Evolutionary conservation across 2,329 filamentous ascomycete species (phyloP).

Genomic region (Talaromyces marneffei): DNA sequence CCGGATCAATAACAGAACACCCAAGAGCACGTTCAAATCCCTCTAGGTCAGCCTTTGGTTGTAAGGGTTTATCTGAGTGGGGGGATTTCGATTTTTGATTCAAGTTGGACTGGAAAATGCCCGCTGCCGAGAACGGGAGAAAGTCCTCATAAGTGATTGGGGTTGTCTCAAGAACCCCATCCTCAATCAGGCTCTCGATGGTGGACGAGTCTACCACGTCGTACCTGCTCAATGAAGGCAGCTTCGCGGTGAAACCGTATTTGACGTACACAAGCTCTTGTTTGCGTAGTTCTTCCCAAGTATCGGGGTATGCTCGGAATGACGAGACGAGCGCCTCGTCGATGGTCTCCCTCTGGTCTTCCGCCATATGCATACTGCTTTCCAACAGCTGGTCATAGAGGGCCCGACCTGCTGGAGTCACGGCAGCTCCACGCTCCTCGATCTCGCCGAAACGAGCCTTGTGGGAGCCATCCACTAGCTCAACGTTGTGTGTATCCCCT

Average conservation of each 20-base stretch:
- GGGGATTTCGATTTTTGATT: not conserved
- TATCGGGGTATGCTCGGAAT: constrained; percentile 41
- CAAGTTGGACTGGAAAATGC: constrained; percentile 48
- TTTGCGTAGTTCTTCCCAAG: constrained; percentile 32
- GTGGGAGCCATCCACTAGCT: constrained; percentile 35
- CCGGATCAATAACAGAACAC: not conserved
- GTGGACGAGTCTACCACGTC: not conserved
- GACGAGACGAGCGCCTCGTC: constrained; percentile 21
- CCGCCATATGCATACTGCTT: constrained; percentile 18
- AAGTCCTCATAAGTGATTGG: constrained; percentile 53
- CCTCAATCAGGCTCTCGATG: constrained; percentile 19
- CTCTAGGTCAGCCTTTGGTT: not conserved
- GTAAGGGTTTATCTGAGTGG: not conserved
- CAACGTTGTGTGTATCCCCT: not conserved
- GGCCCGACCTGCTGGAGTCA: constrained; percentile 42
- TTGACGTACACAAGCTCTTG: constrained; percentile 37
- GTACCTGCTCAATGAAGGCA: not conserved
- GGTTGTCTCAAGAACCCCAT: constrained; percentile 30
- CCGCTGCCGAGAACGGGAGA: constrained; percentile 48
- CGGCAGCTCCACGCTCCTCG: constrained; percentile 48
- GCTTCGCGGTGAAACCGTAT: constrained; percentile 26
- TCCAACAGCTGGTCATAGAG: constrained; percentile 45
- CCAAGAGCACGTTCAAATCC: constrained; percentile 4
- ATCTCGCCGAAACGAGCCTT: constrained; percentile 51
- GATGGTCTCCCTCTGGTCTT: constrained; percentile 16